These are phyloP conservation scores for Cymbopogon citratus DNA, from an alignment of 176 grass and related monocot species.

Conservation along the genomic window DNA sequence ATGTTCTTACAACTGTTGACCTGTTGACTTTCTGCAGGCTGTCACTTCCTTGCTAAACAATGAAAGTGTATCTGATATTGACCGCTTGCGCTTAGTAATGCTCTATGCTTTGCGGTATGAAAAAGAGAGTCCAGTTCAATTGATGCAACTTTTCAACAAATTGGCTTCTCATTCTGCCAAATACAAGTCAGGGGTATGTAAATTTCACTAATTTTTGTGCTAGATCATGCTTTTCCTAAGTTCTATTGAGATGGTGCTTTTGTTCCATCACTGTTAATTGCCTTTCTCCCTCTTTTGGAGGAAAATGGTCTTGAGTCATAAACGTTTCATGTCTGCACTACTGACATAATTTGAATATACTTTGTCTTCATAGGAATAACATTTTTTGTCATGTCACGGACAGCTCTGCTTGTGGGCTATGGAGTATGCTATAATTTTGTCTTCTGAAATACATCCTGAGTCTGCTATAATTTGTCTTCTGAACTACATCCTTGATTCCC, in stretches of 20 bases:
- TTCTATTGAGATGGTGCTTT: slow-evolving; percentile 23
- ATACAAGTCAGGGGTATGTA: slow-evolving; percentile 91
- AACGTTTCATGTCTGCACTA: not conserved
- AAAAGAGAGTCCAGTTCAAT: slow-evolving; percentile 96
- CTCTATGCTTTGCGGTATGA: slow-evolving; percentile 95
- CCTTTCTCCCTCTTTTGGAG: not conserved
- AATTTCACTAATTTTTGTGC: slow-evolving; percentile 30
- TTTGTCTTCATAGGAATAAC: not conserved
- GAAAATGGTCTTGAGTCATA: slow-evolving; percentile 6
- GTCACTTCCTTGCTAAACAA: slow-evolving; percentile 85
- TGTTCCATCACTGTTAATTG: not conserved
- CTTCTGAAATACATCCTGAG: not conserved
- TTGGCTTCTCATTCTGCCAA: slow-evolving; percentile 89
- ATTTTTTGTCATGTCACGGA: not conserved
- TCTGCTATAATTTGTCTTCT: slow-evolving; percentile 2
- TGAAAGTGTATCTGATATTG: slow-evolving; percentile 89
- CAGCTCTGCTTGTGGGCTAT: not conserved
- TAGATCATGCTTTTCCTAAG: slow-evolving; percentile 1
- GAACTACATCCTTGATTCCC: not conserved
- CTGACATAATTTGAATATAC: not conserved
- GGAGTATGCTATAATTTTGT: not conserved
- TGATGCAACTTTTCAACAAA: slow-evolving; percentile 99
- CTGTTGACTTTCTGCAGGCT: slow-evolving; percentile 46
- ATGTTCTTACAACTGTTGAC: slow-evolving; percentile 6
- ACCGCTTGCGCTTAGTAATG: slow-evolving; percentile 78